phyloP scores from a whole-genome alignment of 2,329 filamentous ascomycete species.

The Dactylellina drechsleri region DNA sequence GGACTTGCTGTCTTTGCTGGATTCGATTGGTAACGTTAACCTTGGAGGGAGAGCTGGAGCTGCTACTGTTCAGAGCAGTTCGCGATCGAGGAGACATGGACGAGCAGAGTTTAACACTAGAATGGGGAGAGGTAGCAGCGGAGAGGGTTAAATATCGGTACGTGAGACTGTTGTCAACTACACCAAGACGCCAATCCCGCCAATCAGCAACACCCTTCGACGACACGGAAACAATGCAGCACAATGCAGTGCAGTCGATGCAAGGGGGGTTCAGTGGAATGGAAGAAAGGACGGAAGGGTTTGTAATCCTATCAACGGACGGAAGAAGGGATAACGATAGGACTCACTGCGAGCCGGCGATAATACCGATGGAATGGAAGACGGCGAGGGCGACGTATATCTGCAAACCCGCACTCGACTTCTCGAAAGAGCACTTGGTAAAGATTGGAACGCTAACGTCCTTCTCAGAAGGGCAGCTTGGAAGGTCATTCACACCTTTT shows the following conservation, averaged over 20 bases:
- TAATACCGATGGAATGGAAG: neutral
- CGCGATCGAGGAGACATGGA: constrained; percentile 3
- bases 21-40: constrained; percentile 1
- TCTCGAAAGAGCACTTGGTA: constrained; percentile 44
- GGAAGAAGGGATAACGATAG: neutral
- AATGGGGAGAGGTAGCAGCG: constrained; percentile 5
- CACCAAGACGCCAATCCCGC: neutral
- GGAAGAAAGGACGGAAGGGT: too few species aligned
- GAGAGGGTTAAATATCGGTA: constrained; percentile 33
- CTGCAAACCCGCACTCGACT: constrained; percentile 22
- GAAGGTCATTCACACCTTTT: constrained; percentile 44
- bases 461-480: constrained; percentile 56
- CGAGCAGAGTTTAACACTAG: neutral
- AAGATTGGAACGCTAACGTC: constrained; percentile 43
- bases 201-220: neutral
- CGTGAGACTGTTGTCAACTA: constrained; percentile 5
- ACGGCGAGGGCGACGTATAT: neutral
- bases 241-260: neutral
- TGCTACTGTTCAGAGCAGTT: constrained; percentile 10
- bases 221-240: neutral
- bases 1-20: constrained; percentile 56
- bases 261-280: neutral
- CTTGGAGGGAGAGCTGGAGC: neutral
- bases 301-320: too few species aligned
- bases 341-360: neutral